These are phyloP conservation scores for Xylaria sp. DNA, from an alignment of 2,329 filamentous ascomycete species.

Conservation along the genomic window DNA sequence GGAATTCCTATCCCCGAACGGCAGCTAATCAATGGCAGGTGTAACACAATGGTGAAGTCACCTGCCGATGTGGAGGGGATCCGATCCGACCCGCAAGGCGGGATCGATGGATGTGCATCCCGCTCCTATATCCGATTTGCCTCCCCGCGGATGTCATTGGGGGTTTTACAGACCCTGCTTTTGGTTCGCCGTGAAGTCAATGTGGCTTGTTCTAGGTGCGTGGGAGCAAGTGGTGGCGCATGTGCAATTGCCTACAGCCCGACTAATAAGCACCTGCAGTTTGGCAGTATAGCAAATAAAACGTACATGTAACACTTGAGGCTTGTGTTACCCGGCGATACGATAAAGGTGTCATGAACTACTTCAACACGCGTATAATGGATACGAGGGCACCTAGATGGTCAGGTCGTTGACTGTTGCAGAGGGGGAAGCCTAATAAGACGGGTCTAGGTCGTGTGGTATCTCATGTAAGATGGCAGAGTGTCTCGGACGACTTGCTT, in stretches of 20 bases:
- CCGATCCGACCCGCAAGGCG: conserved; percentile 7
- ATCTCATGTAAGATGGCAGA: background rate
- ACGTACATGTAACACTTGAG: too few species aligned
- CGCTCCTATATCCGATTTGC: conserved; percentile 11
- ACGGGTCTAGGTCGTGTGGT: background rate
- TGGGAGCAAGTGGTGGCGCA: too few species aligned
- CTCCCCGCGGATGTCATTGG: conserved; percentile 1
- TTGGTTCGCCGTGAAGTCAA: too few species aligned
- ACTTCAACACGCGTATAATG: background rate
- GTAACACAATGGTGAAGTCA: background rate
- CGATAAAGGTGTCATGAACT: background rate
- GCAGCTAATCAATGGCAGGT: background rate
- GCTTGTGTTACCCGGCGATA: background rate
- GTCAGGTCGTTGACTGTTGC: background rate
- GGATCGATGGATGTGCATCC: background rate
- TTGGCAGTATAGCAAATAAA: too few species aligned
- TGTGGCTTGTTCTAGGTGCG: too few species aligned
- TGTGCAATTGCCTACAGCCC: too few species aligned
- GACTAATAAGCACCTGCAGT: too few species aligned
- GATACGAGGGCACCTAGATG: too few species aligned
- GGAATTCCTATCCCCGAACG: background rate
- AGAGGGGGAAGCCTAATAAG: background rate
- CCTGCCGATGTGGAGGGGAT: conserved; percentile 4
- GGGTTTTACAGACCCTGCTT: too few species aligned
- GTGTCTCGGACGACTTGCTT: background rate